Evolutionary conservation across 768 basidiomycete species (phyloP).

Genomic region (Tephrocybe sp.): DNA sequence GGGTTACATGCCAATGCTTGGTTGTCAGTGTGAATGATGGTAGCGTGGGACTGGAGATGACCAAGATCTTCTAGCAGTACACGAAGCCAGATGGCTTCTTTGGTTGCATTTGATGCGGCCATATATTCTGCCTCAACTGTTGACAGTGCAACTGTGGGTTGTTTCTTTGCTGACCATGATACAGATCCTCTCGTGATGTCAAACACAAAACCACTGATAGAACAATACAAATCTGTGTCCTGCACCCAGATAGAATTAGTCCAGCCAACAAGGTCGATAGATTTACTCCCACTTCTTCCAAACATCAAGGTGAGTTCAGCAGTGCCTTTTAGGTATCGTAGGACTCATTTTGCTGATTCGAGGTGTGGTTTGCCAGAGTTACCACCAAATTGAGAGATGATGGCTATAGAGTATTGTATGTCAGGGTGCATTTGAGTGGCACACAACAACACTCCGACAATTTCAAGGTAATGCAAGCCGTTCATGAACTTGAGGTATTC

Average conservation of each 20-base stretch:
- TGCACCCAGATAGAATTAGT: constrained; percentile 3
- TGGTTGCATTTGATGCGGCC: constrained; percentile 1
- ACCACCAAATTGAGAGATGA: background rate
- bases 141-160: background rate
- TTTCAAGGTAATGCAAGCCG: background rate
- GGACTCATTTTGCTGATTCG: background rate
- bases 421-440: background rate
- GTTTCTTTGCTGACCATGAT: background rate
- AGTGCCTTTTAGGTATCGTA: background rate
- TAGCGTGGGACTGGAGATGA: background rate
- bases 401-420: background rate
- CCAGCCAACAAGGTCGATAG: constrained; percentile 2
- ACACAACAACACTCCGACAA: background rate
- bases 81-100: constrained; percentile 6
- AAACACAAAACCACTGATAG: background rate
- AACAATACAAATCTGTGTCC: background rate
- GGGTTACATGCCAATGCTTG: background rate
- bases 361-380: background rate
- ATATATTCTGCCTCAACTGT: background rate
- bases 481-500: background rate
- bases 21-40: constrained; percentile 1
- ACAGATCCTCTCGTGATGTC: background rate
- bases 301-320: background rate
- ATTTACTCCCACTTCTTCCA: background rate
- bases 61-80: constrained; percentile 4